phyloP scores from a whole-genome alignment of 2,329 filamentous ascomycete genomes.

The Orbilia brochopaga region DNA sequence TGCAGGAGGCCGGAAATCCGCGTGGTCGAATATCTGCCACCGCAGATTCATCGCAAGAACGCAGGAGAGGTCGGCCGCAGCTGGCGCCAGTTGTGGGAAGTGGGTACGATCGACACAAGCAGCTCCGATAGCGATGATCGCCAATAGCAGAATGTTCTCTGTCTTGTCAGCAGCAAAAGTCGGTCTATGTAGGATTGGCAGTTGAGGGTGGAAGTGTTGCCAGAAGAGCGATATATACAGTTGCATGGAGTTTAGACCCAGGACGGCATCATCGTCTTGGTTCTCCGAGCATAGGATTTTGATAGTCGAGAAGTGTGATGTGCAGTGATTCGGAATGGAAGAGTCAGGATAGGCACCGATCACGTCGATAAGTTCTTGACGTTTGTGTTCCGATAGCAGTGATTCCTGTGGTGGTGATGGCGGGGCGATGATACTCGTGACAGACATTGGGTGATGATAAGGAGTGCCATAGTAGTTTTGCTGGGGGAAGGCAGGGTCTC shows the following conservation, averaged over 20 bases:
- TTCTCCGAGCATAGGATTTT: conserved; percentile 15
- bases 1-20: conserved; percentile 85
- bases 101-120: conserved; percentile 85
- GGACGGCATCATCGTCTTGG: conserved; percentile 65
- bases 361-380: conserved; percentile 79
- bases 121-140: conserved; percentile 91
- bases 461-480: conserved; percentile 62
- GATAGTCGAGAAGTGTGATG: conserved; percentile 44
- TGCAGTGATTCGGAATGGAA: conserved; percentile 57
- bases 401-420: conserved; percentile 70
- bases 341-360: conserved; percentile 64
- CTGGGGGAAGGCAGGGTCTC: conserved; percentile 61
- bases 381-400: conserved; percentile 85
- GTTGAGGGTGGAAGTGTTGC: conserved; percentile 90
- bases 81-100: conserved; percentile 73
- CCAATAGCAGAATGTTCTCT: conserved; percentile 80
- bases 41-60: conserved; percentile 92
- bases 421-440: conserved; percentile 67
- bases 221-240: conserved; percentile 92
- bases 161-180: conserved; percentile 89
- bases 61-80: conserved; percentile 81
- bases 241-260: conserved; percentile 95
- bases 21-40: conserved; percentile 93
- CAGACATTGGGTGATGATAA: conserved; percentile 83
- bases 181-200: conserved; percentile 92